A percentile compares a stretch with the other conserved stretches of the same genome.
Evolutionary conservation across 352 stramenopile genomes (phyloP).

Genomic region (Phytophthora lateralis): DNA sequence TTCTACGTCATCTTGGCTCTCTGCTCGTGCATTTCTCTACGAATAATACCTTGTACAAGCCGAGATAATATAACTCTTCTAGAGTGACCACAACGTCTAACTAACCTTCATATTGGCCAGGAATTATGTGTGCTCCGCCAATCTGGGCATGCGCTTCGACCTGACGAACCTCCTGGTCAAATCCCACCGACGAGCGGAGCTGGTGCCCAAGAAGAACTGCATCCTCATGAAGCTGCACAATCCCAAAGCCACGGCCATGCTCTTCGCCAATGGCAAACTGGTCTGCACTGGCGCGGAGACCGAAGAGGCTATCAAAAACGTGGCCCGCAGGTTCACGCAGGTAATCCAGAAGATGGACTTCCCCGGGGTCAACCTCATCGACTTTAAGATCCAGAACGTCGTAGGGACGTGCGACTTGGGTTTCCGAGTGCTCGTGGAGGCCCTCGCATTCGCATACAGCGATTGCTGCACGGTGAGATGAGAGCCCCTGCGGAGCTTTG

Average conservation of each 20-base stretch:
- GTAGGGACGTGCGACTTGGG: constrained; percentile 71
- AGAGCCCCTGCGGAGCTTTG: background rate
- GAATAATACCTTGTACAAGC: background rate
- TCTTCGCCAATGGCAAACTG: constrained; percentile 86
- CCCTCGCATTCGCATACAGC: constrained; percentile 77
- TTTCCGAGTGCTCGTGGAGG: constrained; percentile 83
- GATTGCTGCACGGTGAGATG: constrained; percentile 70
- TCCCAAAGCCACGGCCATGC: constrained; percentile 79
- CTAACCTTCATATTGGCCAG: constrained; percentile 32
- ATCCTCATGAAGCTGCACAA: constrained; percentile 80
- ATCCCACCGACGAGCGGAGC: constrained; percentile 73
- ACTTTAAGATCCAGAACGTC: constrained; percentile 90
- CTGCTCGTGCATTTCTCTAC: background rate
- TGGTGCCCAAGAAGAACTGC: constrained; percentile 88
- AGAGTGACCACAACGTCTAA: background rate
- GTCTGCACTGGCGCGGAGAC: constrained; percentile 77
- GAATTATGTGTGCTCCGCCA: constrained; percentile 83
- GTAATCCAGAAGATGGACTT: constrained; percentile 89
- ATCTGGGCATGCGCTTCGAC: constrained; percentile 84
- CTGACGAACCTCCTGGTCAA: constrained; percentile 72
- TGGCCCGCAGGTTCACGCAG: constrained; percentile 80
- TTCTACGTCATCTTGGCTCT: background rate
- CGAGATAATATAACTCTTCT: constrained; percentile 5
- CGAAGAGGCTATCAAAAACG: constrained; percentile 78
- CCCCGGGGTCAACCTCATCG: constrained; percentile 83